A percentile compares a stretch with the other conserved stretches of the same genome.
Evolutionary conservation across 2,329 filamentous ascomycete genomes (phyloP).

Genomic region (Anthostomella pinea): DNA sequence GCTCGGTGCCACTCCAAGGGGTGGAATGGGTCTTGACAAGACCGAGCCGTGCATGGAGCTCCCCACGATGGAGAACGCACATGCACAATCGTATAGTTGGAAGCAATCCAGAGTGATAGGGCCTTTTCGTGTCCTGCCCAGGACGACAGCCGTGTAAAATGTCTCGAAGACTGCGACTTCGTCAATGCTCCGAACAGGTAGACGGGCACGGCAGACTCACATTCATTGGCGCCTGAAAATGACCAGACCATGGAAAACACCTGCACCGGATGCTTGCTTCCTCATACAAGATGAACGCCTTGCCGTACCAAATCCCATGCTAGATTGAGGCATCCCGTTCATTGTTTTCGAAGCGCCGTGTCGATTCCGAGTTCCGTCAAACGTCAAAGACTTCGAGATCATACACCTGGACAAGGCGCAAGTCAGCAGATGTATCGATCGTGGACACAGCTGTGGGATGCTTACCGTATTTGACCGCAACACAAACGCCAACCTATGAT

Average conservation of each 20-base stretch:
- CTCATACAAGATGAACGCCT: slow-evolving; percentile 6
- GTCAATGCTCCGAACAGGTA: slow-evolving; percentile 6
- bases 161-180: slow-evolving; percentile 10
- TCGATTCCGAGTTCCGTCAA: slow-evolving; percentile 20
- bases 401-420: slow-evolving; percentile 15
- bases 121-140: slow-evolving; percentile 35
- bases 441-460: not conserved
- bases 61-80: not conserved
- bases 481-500: slow-evolving; percentile 13
- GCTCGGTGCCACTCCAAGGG: too few species aligned
- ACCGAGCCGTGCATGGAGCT: too few species aligned
- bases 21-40: too few species aligned
- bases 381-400: slow-evolving; percentile 23
- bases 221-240: slow-evolving; percentile 10
- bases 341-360: slow-evolving; percentile 18
- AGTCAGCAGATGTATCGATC: not conserved
- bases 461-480: slow-evolving; percentile 22
- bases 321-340: slow-evolving; percentile 18
- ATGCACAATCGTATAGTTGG: slow-evolving; percentile 15
- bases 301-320: slow-evolving; percentile 11
- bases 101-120: slow-evolving; percentile 15
- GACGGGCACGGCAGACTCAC: slow-evolving; percentile 3
- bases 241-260: slow-evolving; percentile 8
- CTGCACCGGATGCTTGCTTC: slow-evolving; percentile 2
- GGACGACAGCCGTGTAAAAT: slow-evolving; percentile 27